Conservation (phyloP, 805 yeast species). For the Metschnikowia anglica region DNA sequence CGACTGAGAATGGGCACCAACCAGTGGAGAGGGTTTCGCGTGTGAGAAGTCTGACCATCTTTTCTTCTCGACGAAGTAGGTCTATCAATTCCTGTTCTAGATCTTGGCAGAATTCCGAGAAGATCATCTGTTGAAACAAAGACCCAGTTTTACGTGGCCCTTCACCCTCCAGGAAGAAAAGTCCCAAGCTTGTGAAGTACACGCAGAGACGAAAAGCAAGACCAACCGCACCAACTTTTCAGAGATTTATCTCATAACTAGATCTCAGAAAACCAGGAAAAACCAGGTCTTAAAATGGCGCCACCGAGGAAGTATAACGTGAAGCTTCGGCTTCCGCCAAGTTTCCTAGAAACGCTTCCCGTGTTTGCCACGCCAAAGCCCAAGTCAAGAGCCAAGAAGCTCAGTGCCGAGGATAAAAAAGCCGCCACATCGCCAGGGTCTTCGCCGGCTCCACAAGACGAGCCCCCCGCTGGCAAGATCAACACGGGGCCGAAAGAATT, state of each 20-base stretch:
- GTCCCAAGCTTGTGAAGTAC: no score
- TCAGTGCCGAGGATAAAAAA: constrained; percentile 32
- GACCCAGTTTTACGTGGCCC: no score
- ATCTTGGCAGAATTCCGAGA: no score
- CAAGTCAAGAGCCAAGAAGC: constrained; percentile 33
- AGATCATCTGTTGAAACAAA: no score
- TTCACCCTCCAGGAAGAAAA: no score
- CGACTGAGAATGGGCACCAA: neutral
- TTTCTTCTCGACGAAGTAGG: no score
- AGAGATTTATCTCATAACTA: no score
- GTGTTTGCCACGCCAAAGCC: constrained; percentile 29
- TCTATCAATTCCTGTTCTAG: no score
- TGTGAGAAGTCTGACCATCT: neutral
- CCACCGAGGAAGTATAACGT: constrained; percentile 36
- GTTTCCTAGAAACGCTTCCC: constrained; percentile 36
- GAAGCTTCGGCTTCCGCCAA: constrained; percentile 32
- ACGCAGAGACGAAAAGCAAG: no score
- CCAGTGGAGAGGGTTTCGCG: no score
- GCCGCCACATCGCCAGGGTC: constrained; percentile 20
- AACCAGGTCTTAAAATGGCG: constrained; percentile 27
- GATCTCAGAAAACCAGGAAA: no score
- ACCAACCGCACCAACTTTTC: no score
- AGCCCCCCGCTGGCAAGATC: constrained; percentile 25
- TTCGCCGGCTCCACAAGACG: constrained; percentile 26
- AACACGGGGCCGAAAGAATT: constrained; percentile 41